Evolutionary conservation across 257 asterid species (phyloP).

Genomic region (Dorcoceras hygrometricum): DNA sequence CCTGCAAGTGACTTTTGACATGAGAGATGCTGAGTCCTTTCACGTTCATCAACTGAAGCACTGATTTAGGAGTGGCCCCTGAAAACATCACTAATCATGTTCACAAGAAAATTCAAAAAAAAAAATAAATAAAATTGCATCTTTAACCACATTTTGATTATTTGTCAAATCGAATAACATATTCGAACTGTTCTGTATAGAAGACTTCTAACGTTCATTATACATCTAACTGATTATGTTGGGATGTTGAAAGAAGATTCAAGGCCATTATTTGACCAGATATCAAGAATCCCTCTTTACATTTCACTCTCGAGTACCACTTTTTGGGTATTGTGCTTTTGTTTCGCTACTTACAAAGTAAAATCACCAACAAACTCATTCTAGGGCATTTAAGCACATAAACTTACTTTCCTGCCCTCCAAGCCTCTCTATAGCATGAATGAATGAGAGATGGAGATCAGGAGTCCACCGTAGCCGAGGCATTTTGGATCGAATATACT

Average conservation of each 20-base stretch:
- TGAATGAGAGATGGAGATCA: slow-evolving; percentile 80
- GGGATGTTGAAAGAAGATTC: too few species aligned
- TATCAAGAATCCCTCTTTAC: too few species aligned
- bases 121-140: too few species aligned
- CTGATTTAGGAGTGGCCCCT: slow-evolving; percentile 97
- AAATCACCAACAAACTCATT: neutral
- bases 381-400: neutral
- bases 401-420: slow-evolving; percentile 97
- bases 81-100: slow-evolving; percentile 4
- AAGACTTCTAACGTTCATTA: too few species aligned
- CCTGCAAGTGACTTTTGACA: slow-evolving; percentile 97
- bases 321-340: too few species aligned
- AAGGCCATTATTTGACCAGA: too few species aligned
- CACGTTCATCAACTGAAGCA: slow-evolving; percentile 87
- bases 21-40: slow-evolving; percentile 89
- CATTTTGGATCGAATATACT: slow-evolving; percentile 70
- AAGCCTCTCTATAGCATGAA: slow-evolving; percentile 77
- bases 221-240: too few species aligned
- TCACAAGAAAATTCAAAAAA: neutral
- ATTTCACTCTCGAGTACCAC: too few species aligned
- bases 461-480: slow-evolving; percentile 98
- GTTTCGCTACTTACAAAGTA: too few species aligned
- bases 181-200: too few species aligned
- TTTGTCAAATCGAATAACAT: too few species aligned
- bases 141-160: too few species aligned